A percentile compares a stretch with the other conserved stretches of the same genome.
These are phyloP conservation scores for Vaccinium darrowii DNA, from an alignment of 148 eudicot genomes.

Conservation along the genomic window DNA sequence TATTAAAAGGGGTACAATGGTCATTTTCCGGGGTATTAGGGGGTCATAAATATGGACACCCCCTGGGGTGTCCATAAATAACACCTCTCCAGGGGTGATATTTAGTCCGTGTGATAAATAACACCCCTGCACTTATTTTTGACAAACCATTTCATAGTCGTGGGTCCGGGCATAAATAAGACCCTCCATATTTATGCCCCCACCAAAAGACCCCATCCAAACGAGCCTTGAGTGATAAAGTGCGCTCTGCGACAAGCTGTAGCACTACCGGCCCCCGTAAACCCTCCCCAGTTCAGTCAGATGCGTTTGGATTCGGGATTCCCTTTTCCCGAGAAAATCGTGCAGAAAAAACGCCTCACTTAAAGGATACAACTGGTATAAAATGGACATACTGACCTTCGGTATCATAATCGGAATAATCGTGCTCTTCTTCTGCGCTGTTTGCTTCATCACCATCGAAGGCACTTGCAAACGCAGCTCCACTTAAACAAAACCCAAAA, in stretches of 20 bases:
- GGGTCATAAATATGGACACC: too few species aligned
- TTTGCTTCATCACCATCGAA: slow-evolving; percentile 68
- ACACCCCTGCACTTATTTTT: too few species aligned
- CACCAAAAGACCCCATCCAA: too few species aligned
- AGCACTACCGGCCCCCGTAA: background rate
- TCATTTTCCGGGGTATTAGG: too few species aligned
- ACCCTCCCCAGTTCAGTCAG: background rate
- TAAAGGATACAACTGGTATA: background rate
- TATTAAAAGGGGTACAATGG: too few species aligned
- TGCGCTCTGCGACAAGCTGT: background rate
- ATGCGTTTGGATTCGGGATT: background rate
- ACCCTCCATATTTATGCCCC: too few species aligned
- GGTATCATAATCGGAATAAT: slow-evolving; percentile 78
- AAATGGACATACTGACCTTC: slow-evolving; percentile 22
- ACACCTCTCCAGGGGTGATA: too few species aligned
- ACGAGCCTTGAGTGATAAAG: background rate
- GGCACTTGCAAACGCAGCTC: slow-evolving; percentile 67
- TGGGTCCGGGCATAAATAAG: too few species aligned
- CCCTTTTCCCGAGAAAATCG: background rate
- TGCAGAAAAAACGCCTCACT: background rate
- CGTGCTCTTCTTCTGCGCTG: slow-evolving; percentile 53
- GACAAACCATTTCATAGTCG: too few species aligned
- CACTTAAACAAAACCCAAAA: background rate
- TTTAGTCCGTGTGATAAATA: too few species aligned
- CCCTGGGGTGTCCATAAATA: too few species aligned